phyloP scores from a whole-genome alignment of 1,284 basidiomycete species.

The Austroboletus novae-zelandiae region DNA sequence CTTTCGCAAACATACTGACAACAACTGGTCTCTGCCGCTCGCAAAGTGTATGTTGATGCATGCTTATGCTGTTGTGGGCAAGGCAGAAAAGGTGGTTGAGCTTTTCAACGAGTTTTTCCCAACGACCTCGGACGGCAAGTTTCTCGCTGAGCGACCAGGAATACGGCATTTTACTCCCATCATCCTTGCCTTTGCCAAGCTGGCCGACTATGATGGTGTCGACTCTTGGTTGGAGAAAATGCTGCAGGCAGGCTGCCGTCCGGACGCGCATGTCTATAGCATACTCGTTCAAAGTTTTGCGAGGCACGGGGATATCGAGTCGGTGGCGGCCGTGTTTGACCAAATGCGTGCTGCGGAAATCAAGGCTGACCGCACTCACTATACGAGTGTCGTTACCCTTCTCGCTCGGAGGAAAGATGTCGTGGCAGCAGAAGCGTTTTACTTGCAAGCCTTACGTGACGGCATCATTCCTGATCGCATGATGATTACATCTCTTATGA shows the following conservation, averaged over 20 bases:
- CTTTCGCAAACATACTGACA: slow-evolving; percentile 39
- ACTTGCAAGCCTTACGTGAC: slow-evolving; percentile 59
- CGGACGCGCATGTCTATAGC: slow-evolving; percentile 59
- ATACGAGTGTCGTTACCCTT: slow-evolving; percentile 69
- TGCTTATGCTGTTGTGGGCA: slow-evolving; percentile 48
- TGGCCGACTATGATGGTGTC: slow-evolving; percentile 51
- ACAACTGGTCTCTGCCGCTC: slow-evolving; percentile 26
- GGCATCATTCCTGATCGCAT: slow-evolving; percentile 62
- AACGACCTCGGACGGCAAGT: slow-evolving; percentile 15
- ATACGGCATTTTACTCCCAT: slow-evolving; percentile 55
- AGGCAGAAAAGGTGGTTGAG: slow-evolving; percentile 40
- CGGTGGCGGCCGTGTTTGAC: slow-evolving; percentile 57
- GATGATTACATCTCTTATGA: slow-evolving; percentile 75
- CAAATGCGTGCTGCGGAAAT: slow-evolving; percentile 58
- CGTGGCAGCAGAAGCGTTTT: slow-evolving; percentile 65
- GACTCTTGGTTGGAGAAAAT: slow-evolving; percentile 58
- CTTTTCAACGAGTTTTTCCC: slow-evolving; percentile 60
- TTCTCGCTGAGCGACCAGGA: slow-evolving; percentile 38
- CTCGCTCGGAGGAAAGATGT: slow-evolving; percentile 69
- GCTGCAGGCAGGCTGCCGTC: slow-evolving; percentile 45
- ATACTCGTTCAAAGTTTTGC: slow-evolving; percentile 64
- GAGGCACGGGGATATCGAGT: slow-evolving; percentile 51
- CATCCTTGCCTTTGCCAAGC: slow-evolving; percentile 54
- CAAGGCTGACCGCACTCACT: slow-evolving; percentile 53
- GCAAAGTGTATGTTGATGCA: slow-evolving; percentile 51